phyloP scores from a whole-genome alignment of 306 rosid species.

The Elaeagnus macrophylla region DNA sequence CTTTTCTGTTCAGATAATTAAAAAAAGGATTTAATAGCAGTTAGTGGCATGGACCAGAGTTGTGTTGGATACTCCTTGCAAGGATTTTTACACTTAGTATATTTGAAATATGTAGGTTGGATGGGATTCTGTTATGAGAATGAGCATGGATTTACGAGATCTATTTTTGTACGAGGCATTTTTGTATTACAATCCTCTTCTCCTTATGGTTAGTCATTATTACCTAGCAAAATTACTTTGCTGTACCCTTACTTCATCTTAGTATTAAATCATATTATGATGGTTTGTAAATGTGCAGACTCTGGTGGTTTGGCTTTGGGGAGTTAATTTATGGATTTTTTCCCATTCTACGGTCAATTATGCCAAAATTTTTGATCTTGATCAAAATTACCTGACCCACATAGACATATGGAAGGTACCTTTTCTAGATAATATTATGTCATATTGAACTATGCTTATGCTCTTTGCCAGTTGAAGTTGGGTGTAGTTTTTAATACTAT shows the following conservation, averaged over 20 bases:
- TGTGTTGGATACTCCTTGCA: constrained; percentile 9
- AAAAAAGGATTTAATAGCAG: not conserved
- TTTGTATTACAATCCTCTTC: constrained; percentile 96
- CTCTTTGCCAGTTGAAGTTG: too few relatives aligned
- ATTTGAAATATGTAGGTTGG: constrained; percentile 56
- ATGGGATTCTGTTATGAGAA: constrained; percentile 98
- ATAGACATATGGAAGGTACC: constrained; percentile 94
- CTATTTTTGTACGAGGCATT: constrained; percentile 91
- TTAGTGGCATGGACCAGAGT: constrained; percentile 7
- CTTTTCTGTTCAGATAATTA: constrained; percentile 2
- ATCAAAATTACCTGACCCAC: constrained; percentile 78
- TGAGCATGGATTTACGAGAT: constrained; percentile 88
- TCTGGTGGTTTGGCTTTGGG: constrained; percentile 97
- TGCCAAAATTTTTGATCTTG: constrained; percentile 82
- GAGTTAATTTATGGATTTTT: constrained; percentile 81
- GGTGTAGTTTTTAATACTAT: too few relatives aligned
- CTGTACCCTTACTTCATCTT: constrained; percentile 13
- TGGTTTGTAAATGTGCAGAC: constrained; percentile 51
- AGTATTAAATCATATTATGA: constrained; percentile 10
- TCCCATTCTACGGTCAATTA: constrained; percentile 55
- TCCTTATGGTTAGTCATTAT: constrained; percentile 66
- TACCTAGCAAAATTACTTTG: constrained; percentile 6
- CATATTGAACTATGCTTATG: not conserved
- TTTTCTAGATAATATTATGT: constrained; percentile 11
- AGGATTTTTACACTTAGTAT: constrained; percentile 16